Evolutionary conservation across 2,329 filamentous ascomycete species (phyloP).

Genomic region (Sporothrix protearum): DNA sequence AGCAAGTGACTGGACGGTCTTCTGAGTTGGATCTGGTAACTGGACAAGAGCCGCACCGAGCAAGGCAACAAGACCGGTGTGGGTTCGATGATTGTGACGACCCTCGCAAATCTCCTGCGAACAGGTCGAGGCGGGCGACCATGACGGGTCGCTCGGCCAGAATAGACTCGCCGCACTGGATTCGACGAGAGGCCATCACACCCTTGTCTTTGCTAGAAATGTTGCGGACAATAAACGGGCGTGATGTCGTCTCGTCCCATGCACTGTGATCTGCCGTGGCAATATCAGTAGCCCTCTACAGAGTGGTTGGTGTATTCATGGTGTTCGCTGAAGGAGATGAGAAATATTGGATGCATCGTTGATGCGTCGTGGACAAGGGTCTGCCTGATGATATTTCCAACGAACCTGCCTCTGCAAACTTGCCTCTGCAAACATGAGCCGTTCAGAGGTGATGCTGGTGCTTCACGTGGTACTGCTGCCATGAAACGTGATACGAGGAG

Average conservation of each 20-base stretch:
- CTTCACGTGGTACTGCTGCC: not conserved
- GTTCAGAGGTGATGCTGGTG: not conserved
- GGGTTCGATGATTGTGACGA: no score
- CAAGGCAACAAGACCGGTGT: not conserved
- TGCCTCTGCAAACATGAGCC: not conserved
- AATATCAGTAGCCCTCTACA: no score
- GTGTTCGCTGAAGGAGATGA: not conserved
- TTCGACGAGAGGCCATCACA: slow-evolving; percentile 25
- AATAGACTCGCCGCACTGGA: slow-evolving; percentile 25
- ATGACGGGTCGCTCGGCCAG: slow-evolving; percentile 30
- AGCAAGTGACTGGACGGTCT: slow-evolving; percentile 26
- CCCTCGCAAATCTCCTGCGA: not conserved
- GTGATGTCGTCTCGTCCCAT: no score
- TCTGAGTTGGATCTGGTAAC: slow-evolving; percentile 24
- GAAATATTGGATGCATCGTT: not conserved
- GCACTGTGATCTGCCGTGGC: no score
- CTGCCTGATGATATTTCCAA: not conserved
- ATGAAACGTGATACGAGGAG: not conserved
- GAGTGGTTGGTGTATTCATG: not conserved
- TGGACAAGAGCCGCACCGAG: slow-evolving; percentile 26
- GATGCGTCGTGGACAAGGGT: not conserved
- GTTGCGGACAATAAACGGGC: not conserved
- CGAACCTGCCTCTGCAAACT: no score
- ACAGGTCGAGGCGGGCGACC: slow-evolving; percentile 28
- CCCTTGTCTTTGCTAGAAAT: slow-evolving; percentile 30